Percentiles rank a stretch among this genome's conserved stretches.
phyloP scores from a whole-genome alignment of 306 rosid genomes.

The Glycine soja region DNA sequence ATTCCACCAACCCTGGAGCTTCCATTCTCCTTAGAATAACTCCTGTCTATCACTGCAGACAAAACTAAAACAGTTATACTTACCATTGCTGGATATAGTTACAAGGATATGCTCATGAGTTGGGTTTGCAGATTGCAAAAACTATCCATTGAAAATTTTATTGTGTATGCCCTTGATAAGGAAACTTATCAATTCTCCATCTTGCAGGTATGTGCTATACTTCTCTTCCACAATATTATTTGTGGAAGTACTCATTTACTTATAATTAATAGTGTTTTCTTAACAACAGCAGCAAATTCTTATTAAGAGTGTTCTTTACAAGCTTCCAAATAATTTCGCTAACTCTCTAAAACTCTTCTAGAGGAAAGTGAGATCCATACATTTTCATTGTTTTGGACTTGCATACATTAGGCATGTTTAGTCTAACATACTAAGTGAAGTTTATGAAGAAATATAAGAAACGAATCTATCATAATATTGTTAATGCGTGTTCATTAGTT shows the following conservation, averaged over 20 bases:
- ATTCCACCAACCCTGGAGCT: slow-evolving; percentile 56
- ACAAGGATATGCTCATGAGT: slow-evolving; percentile 97
- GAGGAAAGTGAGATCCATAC: not conserved
- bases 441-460: not conserved
- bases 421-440: not conserved
- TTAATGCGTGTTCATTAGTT: not conserved
- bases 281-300: too few relatives aligned
- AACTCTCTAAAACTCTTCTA: not conserved
- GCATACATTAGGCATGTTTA: not conserved
- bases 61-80: slow-evolving; percentile 73
- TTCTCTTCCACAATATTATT: slow-evolving; percentile 11
- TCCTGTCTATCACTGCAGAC: slow-evolving; percentile 69
- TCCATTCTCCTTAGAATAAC: slow-evolving; percentile 83
- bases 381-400: not conserved
- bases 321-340: not conserved
- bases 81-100: slow-evolving; percentile 85
- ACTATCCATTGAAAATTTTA: slow-evolving; percentile 64
- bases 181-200: slow-evolving; percentile 81
- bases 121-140: slow-evolving; percentile 87
- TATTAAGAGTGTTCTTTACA: not conserved
- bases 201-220: slow-evolving; percentile 67
- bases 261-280: not conserved
- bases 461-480: not conserved
- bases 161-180: slow-evolving; percentile 79
- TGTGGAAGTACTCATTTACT: not conserved